A percentile compares a stretch with the other conserved stretches of the same genome.
These are phyloP conservation scores for Bisporella sp. DNA, from an alignment of 2,329 filamentous ascomycete genomes.

Conservation along the genomic window DNA sequence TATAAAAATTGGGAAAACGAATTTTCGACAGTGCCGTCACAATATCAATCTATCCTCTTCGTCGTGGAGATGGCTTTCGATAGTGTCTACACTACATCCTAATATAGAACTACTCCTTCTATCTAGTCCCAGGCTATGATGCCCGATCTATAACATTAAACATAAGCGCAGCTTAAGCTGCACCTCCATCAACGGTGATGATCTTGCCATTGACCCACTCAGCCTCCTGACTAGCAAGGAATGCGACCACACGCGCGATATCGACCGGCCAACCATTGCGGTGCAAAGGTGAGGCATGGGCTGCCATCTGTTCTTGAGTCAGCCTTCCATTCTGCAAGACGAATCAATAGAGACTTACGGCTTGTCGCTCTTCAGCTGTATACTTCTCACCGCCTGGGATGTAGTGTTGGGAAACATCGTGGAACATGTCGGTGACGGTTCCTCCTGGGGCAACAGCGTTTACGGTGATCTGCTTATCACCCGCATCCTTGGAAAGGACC, in stretches of 20 bases:
- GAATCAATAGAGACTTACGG: too few species aligned
- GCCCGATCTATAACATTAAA: too few species aligned
- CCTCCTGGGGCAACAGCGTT: conserved; percentile 64
- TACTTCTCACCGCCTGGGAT: conserved; percentile 47
- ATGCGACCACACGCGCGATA: conserved; percentile 35
- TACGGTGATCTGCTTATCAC: conserved; percentile 56
- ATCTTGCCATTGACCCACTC: conserved; percentile 54
- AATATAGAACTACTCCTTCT: too few species aligned
- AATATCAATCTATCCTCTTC: too few species aligned
- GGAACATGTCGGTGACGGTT: conserved; percentile 61
- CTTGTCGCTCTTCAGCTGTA: conserved; percentile 26
- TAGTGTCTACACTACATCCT: too few species aligned
- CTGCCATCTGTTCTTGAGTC: conserved; percentile 48
- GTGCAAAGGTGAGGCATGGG: conserved; percentile 48
- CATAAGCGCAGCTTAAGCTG: too few species aligned
- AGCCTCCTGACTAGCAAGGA: conserved; percentile 47
- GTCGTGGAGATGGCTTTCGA: too few species aligned
- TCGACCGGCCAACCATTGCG: conserved; percentile 51
- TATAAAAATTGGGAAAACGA: too few species aligned
- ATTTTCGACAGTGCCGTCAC: too few species aligned
- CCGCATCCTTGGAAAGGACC: conserved; percentile 54
- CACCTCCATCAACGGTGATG: too few species aligned
- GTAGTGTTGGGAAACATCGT: conserved; percentile 48
- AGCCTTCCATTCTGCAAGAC: too few species aligned
- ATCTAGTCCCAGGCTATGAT: too few species aligned